phyloP scores from a whole-genome alignment of 2,329 filamentous ascomycete species.

The Colletotrichum truncatum region DNA sequence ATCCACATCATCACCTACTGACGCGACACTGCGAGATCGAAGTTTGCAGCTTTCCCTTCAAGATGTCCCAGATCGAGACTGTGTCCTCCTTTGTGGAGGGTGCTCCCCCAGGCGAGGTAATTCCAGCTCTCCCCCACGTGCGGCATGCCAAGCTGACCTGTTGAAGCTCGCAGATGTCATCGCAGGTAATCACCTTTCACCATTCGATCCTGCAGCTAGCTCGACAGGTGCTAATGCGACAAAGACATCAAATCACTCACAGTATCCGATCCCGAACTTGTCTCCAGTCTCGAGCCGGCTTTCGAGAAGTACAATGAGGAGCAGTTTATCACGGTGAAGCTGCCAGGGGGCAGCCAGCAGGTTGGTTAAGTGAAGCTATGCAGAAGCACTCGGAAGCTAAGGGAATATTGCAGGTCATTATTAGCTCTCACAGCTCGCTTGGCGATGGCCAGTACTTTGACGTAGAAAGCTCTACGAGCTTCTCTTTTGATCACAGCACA shows the following conservation, averaged over 20 bases:
- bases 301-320: constrained; percentile 97
- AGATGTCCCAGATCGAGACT: constrained; percentile 57
- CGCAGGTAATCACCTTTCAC: constrained; percentile 67
- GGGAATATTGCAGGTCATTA: constrained; percentile 68
- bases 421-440: constrained; percentile 87
- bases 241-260: constrained; percentile 91
- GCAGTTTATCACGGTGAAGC: constrained; percentile 88
- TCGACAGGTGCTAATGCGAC: constrained; percentile 20
- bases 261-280: constrained; percentile 71
- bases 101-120: constrained; percentile 95
- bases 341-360: constrained; percentile 81
- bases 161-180: constrained; percentile 85
- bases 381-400: background rate
- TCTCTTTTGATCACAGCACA: constrained; percentile 85
- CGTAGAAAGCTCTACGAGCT: constrained; percentile 86
- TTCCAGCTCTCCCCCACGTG: constrained; percentile 36
- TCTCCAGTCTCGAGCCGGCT: constrained; percentile 80
- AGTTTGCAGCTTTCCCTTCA: constrained; percentile 40
- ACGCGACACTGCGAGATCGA: background rate
- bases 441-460: constrained; percentile 90
- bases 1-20: constrained; percentile 11
- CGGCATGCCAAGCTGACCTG: constrained; percentile 33
- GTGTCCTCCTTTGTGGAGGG: constrained; percentile 91
- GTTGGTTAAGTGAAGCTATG: constrained; percentile 35
- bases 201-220: background rate